Evolutionary conservation across 2,329 filamentous ascomycete species (phyloP).

Genomic region (Penicillium polonicum): DNA sequence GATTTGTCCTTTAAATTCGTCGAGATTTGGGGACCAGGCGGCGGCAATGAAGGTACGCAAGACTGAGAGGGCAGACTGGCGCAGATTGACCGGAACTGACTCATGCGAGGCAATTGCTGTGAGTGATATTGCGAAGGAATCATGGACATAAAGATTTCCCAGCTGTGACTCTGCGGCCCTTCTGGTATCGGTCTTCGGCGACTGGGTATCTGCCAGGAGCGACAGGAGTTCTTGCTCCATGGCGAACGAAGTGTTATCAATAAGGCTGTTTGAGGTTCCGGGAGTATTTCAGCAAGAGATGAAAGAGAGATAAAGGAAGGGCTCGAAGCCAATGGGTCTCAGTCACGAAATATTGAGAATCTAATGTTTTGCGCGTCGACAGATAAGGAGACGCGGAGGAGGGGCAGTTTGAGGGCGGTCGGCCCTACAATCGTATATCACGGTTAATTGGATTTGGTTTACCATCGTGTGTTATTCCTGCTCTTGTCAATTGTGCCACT

Average conservation of each 20-base stretch:
- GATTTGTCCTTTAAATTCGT: slow-evolving; percentile 67
- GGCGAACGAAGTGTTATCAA: slow-evolving; percentile 20
- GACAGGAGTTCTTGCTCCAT: slow-evolving; percentile 94
- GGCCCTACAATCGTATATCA: not conserved
- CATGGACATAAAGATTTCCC: slow-evolving; percentile 64
- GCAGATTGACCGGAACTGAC: slow-evolving; percentile 69
- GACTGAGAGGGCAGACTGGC: slow-evolving; percentile 77
- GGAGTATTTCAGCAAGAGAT: not conserved
- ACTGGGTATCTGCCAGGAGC: slow-evolving; percentile 84
- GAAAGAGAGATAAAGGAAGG: not conserved
- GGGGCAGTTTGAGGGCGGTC: slow-evolving; percentile 18
- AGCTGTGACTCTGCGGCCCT: slow-evolving; percentile 85
- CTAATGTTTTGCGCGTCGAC: slow-evolving; percentile 14
- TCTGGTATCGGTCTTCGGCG: slow-evolving; percentile 70
- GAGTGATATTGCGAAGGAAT: slow-evolving; percentile 75
- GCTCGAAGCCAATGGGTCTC: slow-evolving; percentile 3
- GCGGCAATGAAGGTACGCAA: slow-evolving; percentile 80
- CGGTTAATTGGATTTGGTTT: not conserved
- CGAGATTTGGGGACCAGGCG: slow-evolving; percentile 77
- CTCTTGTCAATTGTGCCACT: not conserved
- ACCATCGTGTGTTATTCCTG: not conserved
- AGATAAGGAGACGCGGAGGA: slow-evolving; percentile 20
- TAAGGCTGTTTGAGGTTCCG: not conserved
- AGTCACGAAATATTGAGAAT: slow-evolving; percentile 5
- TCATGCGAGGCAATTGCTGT: slow-evolving; percentile 76